Base-by-base conservation (phyloP, 1,139 yeast species). In the Diutina mesorugosa region DNA sequence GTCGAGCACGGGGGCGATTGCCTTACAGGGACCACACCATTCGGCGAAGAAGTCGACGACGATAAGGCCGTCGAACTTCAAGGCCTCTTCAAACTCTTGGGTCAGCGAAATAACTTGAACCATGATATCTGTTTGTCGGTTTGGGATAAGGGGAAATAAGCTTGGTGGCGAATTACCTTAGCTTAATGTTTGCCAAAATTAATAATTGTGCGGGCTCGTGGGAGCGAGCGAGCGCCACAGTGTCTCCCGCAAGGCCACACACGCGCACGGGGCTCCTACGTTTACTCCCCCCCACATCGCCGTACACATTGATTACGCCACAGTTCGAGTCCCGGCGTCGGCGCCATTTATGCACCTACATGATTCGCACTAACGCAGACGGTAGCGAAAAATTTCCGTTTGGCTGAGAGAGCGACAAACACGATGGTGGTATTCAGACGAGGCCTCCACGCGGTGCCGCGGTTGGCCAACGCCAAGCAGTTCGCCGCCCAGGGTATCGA, bases 11-110 rank as follows among this genome's bases (percentile, higher is more conserved):
- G 97, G 97, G 45, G 91, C 81, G 69, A 90, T 84, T 65, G 87
- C 87, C 70, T 86, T 87, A 74, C 97, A 90, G 51, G 97, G 97
- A 57, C 93, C 96, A 73, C 97, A 90, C 97, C 97, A 90, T 55
- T 85, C 80, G 56, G 96, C 97, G 67, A 80, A 85, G 70, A 88
- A 90, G 70, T 90, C 96, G 60, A 89, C 85, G 47, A 88, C 95
- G 62, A 88, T 82, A 69, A 85, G 72, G 59, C 85, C 80, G 61
- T 75, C 73, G 67, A 76, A 69, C 57, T 72, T 63, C 64, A 86
- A 76, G 61, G 83, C 85, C 59, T 76, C 72, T 56, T 79, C 72
- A 77, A 87, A 88, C 68, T 87, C 90, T 61, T 78, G 79, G 60
- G 73, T 73, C 59, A 81, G 67, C 48, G 72, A 63, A 59, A 85